Base-by-base conservation (phyloP, 352 stramenopile genomes). In the Pythium aquatile region DNA sequence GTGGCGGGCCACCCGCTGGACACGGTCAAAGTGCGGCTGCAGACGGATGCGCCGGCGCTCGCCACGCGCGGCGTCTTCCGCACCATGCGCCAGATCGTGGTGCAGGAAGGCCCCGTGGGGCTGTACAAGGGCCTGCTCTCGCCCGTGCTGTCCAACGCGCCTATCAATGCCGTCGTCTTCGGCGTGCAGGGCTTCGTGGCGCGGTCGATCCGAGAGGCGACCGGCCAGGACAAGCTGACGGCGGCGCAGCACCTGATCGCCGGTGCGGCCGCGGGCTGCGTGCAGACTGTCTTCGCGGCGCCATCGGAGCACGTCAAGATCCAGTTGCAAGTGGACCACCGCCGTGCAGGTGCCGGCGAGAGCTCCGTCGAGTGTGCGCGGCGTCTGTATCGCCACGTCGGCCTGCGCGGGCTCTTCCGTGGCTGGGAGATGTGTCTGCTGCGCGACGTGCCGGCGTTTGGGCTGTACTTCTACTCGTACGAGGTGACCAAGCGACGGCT, bases 101-200 rank as follows among this genome's bases (percentile, higher is more conserved):
- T 58, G n/a, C 74, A 72, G 6, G 86, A 95, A 33, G 86, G 86
- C 1, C 71, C 79, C 11, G 72, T 73, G 7, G 86, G 83, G 7
- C 77, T 95, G 40, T 95, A 88, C 70, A 82, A 88, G 26, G 87
- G 85, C 0, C 52, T 95, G 35, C 57, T 92, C 48, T 93, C 84
- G 26, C 86, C 87, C 17, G 83, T 95, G 42, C 66, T 95, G 33
- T 86, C 76, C 56, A 95, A 95, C 61, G 87, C 87, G 11, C 87
- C 87, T 7, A 95, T 95, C 76, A 93, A 95, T 61, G 87, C 85
- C 20, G 82, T 87, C 30, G 78, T 93, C 1, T 95, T 95, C 42
- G 84, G 83, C 24, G 85, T 95, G 3, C 84, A 95, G 49, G 83
- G 83, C 44, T 68, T 76, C 55, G 72, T 81, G 11, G 73, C 82